Evolutionary conservation across 2,329 filamentous ascomycete genomes (phyloP), one percentile per base, ranked within the genome.

Genomic region (Neocucurbitaria cava): DNA sequence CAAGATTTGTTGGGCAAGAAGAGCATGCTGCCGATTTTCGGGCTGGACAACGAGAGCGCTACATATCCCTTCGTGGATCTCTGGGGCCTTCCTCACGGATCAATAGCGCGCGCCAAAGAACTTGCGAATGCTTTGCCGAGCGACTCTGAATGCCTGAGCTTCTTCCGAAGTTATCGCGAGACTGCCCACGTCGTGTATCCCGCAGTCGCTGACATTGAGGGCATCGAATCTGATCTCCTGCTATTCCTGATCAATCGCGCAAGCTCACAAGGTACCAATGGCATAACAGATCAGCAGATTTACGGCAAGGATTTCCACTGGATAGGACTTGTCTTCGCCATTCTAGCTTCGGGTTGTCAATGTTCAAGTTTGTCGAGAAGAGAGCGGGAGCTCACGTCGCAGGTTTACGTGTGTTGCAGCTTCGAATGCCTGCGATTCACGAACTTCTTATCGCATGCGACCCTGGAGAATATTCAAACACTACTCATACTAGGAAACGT

Each of bases 1-100:
- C 81, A 85, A 58, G 82, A 86, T 44, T 72, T 87, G 11, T 72
- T 87, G 40, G 84, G 86, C 53, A 77, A 76, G 60, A 85, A 85
- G 61, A 85, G 83, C 42, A 85, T 88, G 59, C 72, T 88, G 20
- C 85, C 85, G 0, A 83, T 87, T 49, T 80, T 88, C 52, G 85
- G 85, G 2, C 77, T 88, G 30, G 85, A 87, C 65, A 87, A 88
- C 61, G 85, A 87, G 64, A 85, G 82, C 33, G 84, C 84, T 3
- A 87, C 85, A 8, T 88, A 88, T 65, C 85, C 85, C 6, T 88
- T 88, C 62, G 84, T 88, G 24, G 85, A 87, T 64, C 73, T 88
- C 2, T 88, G 85, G 85, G 86, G 80, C 1, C 59, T 85, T 5
- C 84, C 83, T 1, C 84, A 87, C 52, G 84, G 82, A 45, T 85